Evolutionary conservation across 2,329 filamentous ascomycete species (phyloP).

Genomic region (Xylariales sp.): DNA sequence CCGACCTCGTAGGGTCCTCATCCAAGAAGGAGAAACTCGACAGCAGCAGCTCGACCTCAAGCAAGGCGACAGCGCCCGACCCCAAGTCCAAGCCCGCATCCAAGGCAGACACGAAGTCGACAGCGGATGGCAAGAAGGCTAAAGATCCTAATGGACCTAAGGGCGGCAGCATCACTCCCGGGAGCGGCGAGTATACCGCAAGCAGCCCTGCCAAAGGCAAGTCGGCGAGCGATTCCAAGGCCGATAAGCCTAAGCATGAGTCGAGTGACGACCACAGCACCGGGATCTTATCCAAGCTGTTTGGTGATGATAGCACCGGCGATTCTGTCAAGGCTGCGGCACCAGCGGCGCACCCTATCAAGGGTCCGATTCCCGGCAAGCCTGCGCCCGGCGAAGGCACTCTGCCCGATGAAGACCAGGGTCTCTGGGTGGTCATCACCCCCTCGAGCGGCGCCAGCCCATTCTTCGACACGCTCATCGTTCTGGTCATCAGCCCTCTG

Average conservation of each 20-base stretch:
- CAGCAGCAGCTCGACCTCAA: conserved; percentile 18
- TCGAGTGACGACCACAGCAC: conserved; percentile 14
- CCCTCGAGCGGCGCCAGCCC: conserved; percentile 86
- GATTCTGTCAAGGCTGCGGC: conserved; percentile 25
- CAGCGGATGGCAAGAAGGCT: conserved; percentile 19
- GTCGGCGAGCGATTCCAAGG: conserved; percentile 10
- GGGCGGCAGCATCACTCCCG: conserved; percentile 66
- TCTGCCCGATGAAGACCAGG: conserved; percentile 55
- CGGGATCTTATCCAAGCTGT: conserved; percentile 45
- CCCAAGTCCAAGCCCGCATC: conserved; percentile 12
- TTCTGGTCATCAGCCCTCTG: conserved; percentile 90
- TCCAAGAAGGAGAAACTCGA: conserved; percentile 21
- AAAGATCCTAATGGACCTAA: conserved; percentile 37
- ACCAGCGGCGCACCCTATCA: conserved; percentile 19
- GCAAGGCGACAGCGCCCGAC: conserved; percentile 21
- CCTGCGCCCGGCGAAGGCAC: conserved; percentile 21
- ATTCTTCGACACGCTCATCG: conserved; percentile 94
- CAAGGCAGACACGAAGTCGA: conserved; percentile 11
- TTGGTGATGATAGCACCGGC: conserved; percentile 37
- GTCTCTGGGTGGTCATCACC: conserved; percentile 94
- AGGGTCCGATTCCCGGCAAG: conserved; percentile 16
- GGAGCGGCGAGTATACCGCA: conserved; percentile 65
- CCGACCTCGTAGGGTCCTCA: conserved; percentile 55
- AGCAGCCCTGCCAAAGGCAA: conserved; percentile 25
- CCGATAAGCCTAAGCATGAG: conserved; percentile 14